Percentiles rank a stretch among this genome's conserved stretches.
These are phyloP conservation scores for Mycena sp. DNA, from an alignment of 1,284 basidiomycete genomes.

Conservation along the genomic window DNA sequence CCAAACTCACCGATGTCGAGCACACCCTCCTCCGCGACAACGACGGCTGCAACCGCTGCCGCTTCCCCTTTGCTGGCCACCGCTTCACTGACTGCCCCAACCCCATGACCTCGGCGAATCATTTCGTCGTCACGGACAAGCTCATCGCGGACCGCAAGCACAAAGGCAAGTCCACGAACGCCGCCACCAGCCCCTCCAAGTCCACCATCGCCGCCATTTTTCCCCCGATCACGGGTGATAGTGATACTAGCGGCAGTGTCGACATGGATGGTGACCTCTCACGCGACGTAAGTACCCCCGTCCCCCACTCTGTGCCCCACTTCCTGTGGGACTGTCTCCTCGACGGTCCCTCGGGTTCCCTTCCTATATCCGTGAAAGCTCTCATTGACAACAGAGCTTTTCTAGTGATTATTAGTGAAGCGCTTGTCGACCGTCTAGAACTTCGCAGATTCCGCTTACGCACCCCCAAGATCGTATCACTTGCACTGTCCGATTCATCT, in stretches of 20 bases:
- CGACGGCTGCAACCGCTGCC: constrained; percentile 33
- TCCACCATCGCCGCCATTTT: background rate
- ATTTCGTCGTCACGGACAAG: background rate
- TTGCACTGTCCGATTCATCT: background rate
- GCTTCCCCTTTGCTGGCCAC: background rate
- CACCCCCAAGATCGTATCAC: background rate
- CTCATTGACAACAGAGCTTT: background rate
- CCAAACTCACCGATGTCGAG: constrained; percentile 27
- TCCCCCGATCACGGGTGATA: background rate
- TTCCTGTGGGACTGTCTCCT: too few relatives aligned
- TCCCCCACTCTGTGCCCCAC: too few relatives aligned
- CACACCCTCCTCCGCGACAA: constrained; percentile 25
- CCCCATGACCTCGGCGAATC: background rate
- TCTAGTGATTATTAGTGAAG: constrained; percentile 3
- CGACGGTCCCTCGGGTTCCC: background rate
- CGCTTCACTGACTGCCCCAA: background rate
- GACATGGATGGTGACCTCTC: background rate
- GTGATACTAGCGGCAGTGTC: background rate
- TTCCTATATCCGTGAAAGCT: background rate
- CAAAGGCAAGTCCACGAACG: background rate
- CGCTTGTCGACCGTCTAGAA: background rate
- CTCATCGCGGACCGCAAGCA: background rate
- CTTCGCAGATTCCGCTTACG: background rate
- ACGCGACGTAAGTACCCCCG: background rate
- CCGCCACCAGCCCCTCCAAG: too few relatives aligned